phyloP scores from a whole-genome alignment of 495 filamentous ascomycete species.

The Hyphodiscus hymeniophilus region DNA sequence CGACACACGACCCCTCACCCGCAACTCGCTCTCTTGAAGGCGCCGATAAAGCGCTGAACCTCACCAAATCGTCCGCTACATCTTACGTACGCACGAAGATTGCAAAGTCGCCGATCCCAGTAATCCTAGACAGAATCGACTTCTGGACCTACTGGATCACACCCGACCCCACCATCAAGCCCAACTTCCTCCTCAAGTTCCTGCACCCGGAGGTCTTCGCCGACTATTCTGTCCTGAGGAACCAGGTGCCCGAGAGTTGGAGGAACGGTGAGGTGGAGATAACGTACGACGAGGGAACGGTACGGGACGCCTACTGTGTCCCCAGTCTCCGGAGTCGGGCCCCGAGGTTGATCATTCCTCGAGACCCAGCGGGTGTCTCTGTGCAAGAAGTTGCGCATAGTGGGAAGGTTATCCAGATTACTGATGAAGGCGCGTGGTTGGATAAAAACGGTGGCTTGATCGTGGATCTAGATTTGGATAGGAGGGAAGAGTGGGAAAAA shows the following conservation, averaged over 20 bases:
- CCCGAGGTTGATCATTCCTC: slow-evolving; percentile 76
- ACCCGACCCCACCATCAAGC: slow-evolving; percentile 26
- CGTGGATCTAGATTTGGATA: slow-evolving; percentile 49
- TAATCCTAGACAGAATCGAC: slow-evolving; percentile 29
- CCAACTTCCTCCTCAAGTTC: slow-evolving; percentile 52
- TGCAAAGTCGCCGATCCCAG: slow-evolving; percentile 28
- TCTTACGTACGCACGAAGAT: slow-evolving; percentile 16
- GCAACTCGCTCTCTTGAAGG: slow-evolving; percentile 22
- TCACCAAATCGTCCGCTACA: slow-evolving; percentile 12
- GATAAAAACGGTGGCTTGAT: slow-evolving; percentile 67
- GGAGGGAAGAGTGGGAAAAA: slow-evolving; percentile 33
- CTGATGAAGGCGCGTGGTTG: slow-evolving; percentile 72
- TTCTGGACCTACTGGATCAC: slow-evolving; percentile 20
- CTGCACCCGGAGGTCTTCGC: slow-evolving; percentile 69
- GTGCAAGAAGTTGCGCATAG: slow-evolving; percentile 72
- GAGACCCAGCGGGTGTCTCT: slow-evolving; percentile 66
- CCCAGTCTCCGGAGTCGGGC: slow-evolving; percentile 58
- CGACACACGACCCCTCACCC: slow-evolving; percentile 27
- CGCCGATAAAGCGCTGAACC: slow-evolving; percentile 22
- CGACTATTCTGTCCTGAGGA: slow-evolving; percentile 64
- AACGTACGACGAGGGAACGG: slow-evolving; percentile 48
- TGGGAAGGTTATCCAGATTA: slow-evolving; percentile 53
- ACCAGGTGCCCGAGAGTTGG: slow-evolving; percentile 47
- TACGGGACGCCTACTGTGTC: slow-evolving; percentile 66
- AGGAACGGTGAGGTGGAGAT: slow-evolving; percentile 23